Base-by-base conservation (phyloP, 805 yeast genomes). In the Spencermartinsiella europaea region DNA sequence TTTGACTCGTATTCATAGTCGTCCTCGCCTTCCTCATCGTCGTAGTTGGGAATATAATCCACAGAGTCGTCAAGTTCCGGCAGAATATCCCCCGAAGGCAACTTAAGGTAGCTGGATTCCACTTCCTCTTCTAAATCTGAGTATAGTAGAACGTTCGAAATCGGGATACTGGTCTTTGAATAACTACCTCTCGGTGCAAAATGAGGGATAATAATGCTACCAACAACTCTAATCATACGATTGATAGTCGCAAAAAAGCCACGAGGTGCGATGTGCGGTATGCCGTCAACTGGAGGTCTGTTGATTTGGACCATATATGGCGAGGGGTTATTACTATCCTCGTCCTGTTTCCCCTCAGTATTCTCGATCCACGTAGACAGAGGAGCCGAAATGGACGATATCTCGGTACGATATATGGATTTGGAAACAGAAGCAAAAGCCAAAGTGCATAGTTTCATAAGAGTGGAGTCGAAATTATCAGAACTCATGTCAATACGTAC, bases 381-480 rank as follows among this genome's bases (percentile, higher is more conserved):
- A n/a, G 77, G 77, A n/a, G 74, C 59, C 0, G 63, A 59, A 2
- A 83, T 66, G 14, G 71, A 59, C 21, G 79, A 67, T 25, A 76
- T 67, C 56, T 83, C 88, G 42, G 77, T 73, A 35, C 81, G 73
- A 60, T 81, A 84, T 51, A 84, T 79, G 25, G 81, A 77, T 46
- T 74, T 76, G 2, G 85, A 81, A 0, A 85, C 81, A 44, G 83
- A 79, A n/a, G 81, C 77, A 34, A 83, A 72, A 14, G 85, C 78
- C 39, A 83, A 68, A 46, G 77, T 68, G 0, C 87, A 87, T 40
- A 80, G 62, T 56, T 79, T 78, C 53, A 77, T 68, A 44, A 80
- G 63, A 0, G 81, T 77, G 0, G 84, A 73, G 58, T 80, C 78
- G 59, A 84, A 85, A 63, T 84, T 90, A 56, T 83, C 88, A n/a